phyloP scores from a whole-genome alignment of 2,329 filamentous ascomycete genomes.

The Clonostachys rhizophaga region DNA sequence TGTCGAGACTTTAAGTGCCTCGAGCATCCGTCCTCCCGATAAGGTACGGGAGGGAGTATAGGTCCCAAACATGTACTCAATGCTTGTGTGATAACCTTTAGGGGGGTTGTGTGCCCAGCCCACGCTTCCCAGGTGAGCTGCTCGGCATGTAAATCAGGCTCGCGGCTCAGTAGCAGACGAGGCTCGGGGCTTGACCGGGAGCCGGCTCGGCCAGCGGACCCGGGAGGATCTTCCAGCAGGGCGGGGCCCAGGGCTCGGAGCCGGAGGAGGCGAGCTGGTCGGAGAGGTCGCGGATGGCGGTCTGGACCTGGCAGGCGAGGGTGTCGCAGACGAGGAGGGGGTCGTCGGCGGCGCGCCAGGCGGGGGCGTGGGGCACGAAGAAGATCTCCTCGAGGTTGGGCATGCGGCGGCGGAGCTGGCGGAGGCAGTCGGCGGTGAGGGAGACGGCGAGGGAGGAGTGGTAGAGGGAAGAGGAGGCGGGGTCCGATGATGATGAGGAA shows the following conservation, averaged over 20 bases:
- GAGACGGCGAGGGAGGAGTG: constrained; percentile 26
- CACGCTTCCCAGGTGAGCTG: too few relatives aligned
- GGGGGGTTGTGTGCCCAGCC: too few relatives aligned
- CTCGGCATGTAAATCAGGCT: too few relatives aligned
- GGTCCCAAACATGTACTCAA: too few relatives aligned
- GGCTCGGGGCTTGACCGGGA: neutral
- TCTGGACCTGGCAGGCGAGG: constrained; percentile 19
- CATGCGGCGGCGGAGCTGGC: constrained; percentile 28
- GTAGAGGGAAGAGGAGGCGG: constrained; percentile 1
- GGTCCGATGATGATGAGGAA: neutral
- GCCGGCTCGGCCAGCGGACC: neutral
- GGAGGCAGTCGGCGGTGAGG: constrained; percentile 31
- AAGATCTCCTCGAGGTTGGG: constrained; percentile 33
- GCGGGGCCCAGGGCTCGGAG: neutral
- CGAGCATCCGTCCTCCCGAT: too few relatives aligned
- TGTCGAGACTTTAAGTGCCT: too few relatives aligned
- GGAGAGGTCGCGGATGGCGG: constrained; percentile 24
- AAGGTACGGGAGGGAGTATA: too few relatives aligned
- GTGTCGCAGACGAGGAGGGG: constrained; percentile 24
- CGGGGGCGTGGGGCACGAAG: constrained; percentile 28
- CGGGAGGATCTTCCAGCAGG: neutral
- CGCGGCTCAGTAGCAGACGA: too few relatives aligned
- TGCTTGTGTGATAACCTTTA: too few relatives aligned
- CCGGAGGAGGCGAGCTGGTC: constrained; percentile 1
- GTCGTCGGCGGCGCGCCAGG: constrained; percentile 9